Base-by-base conservation (phyloP, 345 rosid genomes). In the Brassica carinata region DNA sequence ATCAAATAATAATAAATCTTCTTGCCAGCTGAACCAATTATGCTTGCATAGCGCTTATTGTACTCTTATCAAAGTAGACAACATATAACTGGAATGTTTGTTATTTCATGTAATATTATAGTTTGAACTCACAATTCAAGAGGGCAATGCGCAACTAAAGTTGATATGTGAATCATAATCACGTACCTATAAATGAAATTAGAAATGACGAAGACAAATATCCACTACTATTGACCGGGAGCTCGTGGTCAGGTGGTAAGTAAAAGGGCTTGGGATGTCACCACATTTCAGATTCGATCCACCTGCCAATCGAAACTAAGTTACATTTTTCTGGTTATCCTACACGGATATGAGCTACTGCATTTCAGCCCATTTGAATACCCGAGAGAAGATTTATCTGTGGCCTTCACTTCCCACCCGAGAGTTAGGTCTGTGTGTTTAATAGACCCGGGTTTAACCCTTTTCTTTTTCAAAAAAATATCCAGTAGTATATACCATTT, bases 401-500 rank as follows among this genome's bases (percentile, higher is more conserved):
- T 23, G 26, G 26, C 0, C 26, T 23, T 0, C 26, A 23, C 26
- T 23, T 23, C 26, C 2, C 26, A 23, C 26, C 26, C 2, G 26
- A n/a, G n/a, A 23, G 26, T 23, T 23, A 23, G 26, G 26, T 23
- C 26, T 23, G 26, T 23, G 2, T 23, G 0, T 23, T 2, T 23
- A 23, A 23, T 23, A 23, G 26, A n/a, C n/a, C 0, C 26, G 2
- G 26, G 26, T 23, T 23, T 23, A 23, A 23, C 26, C 0, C 2
- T 23, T 23, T 23, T 23, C 26, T 23, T 23, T 23, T 23, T 23
- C 26, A 23, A 23, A 23, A n/a, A 27, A 27, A 29, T 29, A 29
- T 29, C 75, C 7, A 78, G 55, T 48, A 62, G 83, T 51, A 80
- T 80, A 80, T 80, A 74, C 83, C 79, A 69, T 3, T 34, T n/a